Base-by-base conservation (phyloP, 2,329 filamentous ascomycete genomes). In the Nannizziopsis barbatae region DNA sequence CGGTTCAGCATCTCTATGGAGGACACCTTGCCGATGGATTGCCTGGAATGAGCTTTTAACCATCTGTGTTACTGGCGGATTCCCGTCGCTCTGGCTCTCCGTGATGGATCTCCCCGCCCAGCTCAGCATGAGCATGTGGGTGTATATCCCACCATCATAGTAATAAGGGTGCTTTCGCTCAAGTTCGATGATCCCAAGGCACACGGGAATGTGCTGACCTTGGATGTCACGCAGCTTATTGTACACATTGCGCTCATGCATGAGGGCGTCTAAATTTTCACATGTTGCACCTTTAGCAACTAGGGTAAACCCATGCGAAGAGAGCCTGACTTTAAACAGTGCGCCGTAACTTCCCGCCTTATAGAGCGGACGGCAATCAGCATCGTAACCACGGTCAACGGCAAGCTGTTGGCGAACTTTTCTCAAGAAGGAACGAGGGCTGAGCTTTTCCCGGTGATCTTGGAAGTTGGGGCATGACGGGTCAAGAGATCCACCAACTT, bases 261-360 rank as follows among this genome's bases (percentile, higher is more conserved):
- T 7, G 3, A 44, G 30, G 45, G n/a, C 20, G 2, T 14, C 14
- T 15, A 15, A 18, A 43, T 42, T 22, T 18, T 42, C 30, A 9
- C 18, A 18, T 12, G 5, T 20, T 7, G 46, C 46, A 14, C 39
- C 46, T 18, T 49, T 49, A 30, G 46, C 46, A 9, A 49, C 46
- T 11, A 52, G 9, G 12, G 42, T 52, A 18, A 50, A 52, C 27
- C 41, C 42, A 41, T 42, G 46, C 11, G 42, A 49, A 18, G 43
- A 50, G 9, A 50, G 42, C 31, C 47, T 15, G 14, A 50, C 22
- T 40, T 50, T 49, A 27, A 52, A 45, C 31, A 46, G 22, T 20
- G 47, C 40, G 0, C 50, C 42, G 31, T 42, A 47, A 38, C 47
- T 52, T n/a, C 43, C 42, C 12, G 43, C 30, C 42, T 27, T 35